A percentile compares a stretch with the other conserved stretches of the same genome.
Conservation (phyloP, 2,329 filamentous ascomycete species). For the Raffaelea arxii region DNA sequence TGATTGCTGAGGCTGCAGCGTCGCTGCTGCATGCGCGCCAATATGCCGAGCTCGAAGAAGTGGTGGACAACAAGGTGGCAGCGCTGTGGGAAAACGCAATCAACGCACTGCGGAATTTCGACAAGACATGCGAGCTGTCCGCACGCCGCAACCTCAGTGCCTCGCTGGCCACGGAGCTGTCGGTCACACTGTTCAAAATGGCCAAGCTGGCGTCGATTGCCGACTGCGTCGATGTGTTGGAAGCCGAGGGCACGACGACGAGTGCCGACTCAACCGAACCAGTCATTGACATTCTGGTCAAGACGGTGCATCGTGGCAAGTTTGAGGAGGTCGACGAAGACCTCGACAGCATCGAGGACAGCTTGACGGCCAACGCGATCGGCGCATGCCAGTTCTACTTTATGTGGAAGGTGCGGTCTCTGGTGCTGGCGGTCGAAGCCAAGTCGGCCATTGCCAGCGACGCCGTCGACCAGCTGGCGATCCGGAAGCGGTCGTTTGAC, state of each 20-base stretch:
- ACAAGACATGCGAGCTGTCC: constrained; percentile 62
- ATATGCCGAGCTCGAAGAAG: constrained; percentile 80
- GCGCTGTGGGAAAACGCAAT: constrained; percentile 79
- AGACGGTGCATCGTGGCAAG: constrained; percentile 64
- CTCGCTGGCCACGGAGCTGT: constrained; percentile 57
- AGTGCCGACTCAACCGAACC: constrained; percentile 36
- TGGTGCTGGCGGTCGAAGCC: constrained; percentile 45
- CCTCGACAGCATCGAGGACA: constrained; percentile 68
- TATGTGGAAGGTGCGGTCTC: constrained; percentile 74
- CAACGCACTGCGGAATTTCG: constrained; percentile 61
- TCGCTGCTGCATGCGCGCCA: constrained; percentile 77
- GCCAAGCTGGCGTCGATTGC: constrained; percentile 72
- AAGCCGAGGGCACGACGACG: constrained; percentile 44
- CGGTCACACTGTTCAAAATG: constrained; percentile 67
- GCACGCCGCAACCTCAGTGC: constrained; percentile 58
- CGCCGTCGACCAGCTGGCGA: constrained; percentile 50
- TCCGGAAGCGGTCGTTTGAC: constrained; percentile 46
- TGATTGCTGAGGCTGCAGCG: constrained; percentile 72
- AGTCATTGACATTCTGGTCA: constrained; percentile 60
- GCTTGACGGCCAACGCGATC: constrained; percentile 66
- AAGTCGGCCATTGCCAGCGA: constrained; percentile 45
- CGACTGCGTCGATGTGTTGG: constrained; percentile 67
- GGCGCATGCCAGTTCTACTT: constrained; percentile 79
- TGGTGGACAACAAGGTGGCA: constrained; percentile 70
- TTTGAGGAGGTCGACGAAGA: constrained; percentile 60